Percentiles rank a stretch among this genome's conserved stretches.
Conservation (phyloP, 2,329 filamentous ascomycete species). For the Byssochlamys sp. region DNA sequence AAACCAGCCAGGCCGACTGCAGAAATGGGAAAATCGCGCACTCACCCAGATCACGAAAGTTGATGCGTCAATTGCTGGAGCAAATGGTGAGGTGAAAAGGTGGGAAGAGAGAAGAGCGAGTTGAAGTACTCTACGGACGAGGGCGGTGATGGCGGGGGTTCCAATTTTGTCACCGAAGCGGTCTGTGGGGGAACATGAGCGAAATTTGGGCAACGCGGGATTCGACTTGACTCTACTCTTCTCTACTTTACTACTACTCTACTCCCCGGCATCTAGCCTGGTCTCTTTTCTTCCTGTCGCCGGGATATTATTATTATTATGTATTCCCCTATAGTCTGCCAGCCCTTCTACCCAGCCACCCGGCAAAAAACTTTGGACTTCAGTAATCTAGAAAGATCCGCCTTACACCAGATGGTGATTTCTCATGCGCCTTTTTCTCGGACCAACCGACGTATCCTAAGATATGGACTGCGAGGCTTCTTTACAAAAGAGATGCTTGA, state of each 20-base stretch:
- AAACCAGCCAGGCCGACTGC: background rate
- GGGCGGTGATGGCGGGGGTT: background rate
- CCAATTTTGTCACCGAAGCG: background rate
- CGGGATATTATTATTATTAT: too few species aligned
- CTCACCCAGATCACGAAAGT: background rate
- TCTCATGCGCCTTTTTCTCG: background rate
- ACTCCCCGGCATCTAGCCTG: too few species aligned
- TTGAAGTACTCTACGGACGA: background rate
- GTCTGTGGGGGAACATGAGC: background rate
- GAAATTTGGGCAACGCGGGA: background rate
- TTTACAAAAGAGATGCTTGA: too few species aligned
- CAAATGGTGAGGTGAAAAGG: background rate
- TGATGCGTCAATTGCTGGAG: conserved; percentile 7
- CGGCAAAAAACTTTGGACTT: background rate
- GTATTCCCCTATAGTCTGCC: too few species aligned
- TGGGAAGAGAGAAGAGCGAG: conserved; percentile 1
- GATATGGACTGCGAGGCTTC: too few species aligned
- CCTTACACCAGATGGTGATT: background rate
- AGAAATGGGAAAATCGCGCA: background rate
- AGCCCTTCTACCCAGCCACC: background rate
- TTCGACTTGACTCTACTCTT: too few species aligned
- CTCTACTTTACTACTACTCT: too few species aligned
- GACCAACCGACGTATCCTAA: background rate
- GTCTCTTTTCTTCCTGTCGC: too few species aligned
- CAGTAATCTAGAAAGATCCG: background rate